Evolutionary conservation across 805 yeast genomes (phyloP), one percentile per base, ranked within the genome.

Genomic region (Candida dajiaensis): DNA sequence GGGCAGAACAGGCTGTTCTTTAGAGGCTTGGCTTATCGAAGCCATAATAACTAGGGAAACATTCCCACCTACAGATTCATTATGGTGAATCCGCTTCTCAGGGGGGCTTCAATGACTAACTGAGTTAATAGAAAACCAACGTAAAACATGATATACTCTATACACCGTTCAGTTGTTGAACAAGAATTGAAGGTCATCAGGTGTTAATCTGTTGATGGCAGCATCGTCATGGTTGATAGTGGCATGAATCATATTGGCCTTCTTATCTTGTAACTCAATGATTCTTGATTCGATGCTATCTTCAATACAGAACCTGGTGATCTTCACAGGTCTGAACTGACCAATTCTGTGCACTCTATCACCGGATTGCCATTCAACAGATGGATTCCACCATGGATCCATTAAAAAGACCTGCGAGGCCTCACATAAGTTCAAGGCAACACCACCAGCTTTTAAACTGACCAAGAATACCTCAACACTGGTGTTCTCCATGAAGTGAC

Each of bases 321-420:
- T 89, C 51, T 88, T 78, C 10, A 94, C 96, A 0, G 99, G 99
- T 54, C 99, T 70, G 57, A 78, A 86, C 64, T 94, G 99, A 6
- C 98, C 97, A 52, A 94, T 94, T 68, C 99, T 80, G 67, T 94
- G 98, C 20, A 94, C 97, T 69, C 99, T 81, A 66, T 94, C 99
- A 66, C 96, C 96, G 43, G 95, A 84, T 65, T 94, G 99, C 89
- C 97, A 94, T 64, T 94, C 99, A 8, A 92, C 94, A 55, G 95
- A 85, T 1, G 98, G 98, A 63, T 94, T 95, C 98, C 99, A 94
- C 99, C 99, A 94, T 31, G 98, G 98, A 59, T 94, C 99, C 72
- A 94, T 73, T 40, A 94, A 74, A 56, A 94, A 94, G 41, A 94
- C 98, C 59, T 92, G 98, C 3, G 95, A 89, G 0, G 99, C 98